Conservation (phyloP, 169 alveolate species). For the Plasmodium billcollinsi region DNA sequence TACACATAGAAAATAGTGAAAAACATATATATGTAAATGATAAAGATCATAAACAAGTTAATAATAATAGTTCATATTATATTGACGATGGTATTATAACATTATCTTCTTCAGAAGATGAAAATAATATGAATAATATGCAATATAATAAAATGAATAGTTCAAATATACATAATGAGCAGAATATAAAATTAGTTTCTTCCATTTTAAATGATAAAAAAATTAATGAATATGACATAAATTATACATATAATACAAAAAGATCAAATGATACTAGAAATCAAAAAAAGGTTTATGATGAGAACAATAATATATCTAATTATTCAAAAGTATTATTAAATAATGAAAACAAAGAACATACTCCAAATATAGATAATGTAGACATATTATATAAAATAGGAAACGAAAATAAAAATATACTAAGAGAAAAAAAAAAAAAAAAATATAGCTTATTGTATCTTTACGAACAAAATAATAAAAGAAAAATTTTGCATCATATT, state of each 20-base stretch:
- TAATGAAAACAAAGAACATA: not conserved
- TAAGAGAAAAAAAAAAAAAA: constrained; percentile 24
- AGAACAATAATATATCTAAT: not conserved
- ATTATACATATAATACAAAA: not conserved
- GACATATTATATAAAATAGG: constrained; percentile 19
- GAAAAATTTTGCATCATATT: constrained; percentile 30
- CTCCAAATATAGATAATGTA: not conserved
- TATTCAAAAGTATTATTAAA: not conserved
- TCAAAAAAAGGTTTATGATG: not conserved
- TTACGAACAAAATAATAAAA: constrained; percentile 34
- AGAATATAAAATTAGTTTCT: constrained; percentile 1
- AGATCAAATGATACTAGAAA: not conserved
- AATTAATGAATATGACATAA: not conserved
- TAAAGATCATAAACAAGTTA: not conserved
- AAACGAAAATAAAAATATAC: constrained; percentile 34
- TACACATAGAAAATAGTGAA: not conserved
- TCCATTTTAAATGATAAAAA: not conserved
- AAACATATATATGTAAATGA: not conserved
- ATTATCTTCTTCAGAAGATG: not conserved
- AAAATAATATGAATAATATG: not conserved
- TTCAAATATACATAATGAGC: not conserved
- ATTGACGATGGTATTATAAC: not conserved
- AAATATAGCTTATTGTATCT: constrained; percentile 26
- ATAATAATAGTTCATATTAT: not conserved
- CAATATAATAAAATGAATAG: not conserved